Conservation (phyloP, 169 alveolate genomes). For the Plasmodium vinckei region DNA sequence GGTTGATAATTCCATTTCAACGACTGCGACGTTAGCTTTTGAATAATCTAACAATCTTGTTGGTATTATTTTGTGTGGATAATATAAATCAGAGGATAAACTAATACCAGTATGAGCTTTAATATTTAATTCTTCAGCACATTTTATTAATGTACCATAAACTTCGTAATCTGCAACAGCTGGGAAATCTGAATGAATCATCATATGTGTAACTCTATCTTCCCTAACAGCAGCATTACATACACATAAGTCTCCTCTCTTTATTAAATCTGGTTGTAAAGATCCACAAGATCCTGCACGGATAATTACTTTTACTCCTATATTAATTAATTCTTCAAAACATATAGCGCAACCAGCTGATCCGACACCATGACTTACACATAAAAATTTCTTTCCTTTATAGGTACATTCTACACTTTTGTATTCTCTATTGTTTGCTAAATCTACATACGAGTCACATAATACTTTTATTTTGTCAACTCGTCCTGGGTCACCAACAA, state of each 20-base stretch:
- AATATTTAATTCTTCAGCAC: slow-evolving; percentile 58
- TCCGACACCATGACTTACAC: slow-evolving; percentile 78
- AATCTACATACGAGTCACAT: slow-evolving; percentile 76
- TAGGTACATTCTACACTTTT: slow-evolving; percentile 63
- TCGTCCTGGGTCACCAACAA: slow-evolving; percentile 79
- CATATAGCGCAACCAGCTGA: slow-evolving; percentile 77
- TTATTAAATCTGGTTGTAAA: slow-evolving; percentile 64
- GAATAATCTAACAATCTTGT: slow-evolving; percentile 51
- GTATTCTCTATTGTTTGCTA: slow-evolving; percentile 74
- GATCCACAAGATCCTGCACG: slow-evolving; percentile 79
- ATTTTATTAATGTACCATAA: slow-evolving; percentile 34
- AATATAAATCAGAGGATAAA: slow-evolving; percentile 65
- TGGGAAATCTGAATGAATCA: slow-evolving; percentile 68
- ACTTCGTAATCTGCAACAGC: slow-evolving; percentile 78
- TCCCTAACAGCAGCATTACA: slow-evolving; percentile 77
- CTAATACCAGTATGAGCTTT: slow-evolving; percentile 60
- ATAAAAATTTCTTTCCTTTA: slow-evolving; percentile 72
- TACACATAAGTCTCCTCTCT: slow-evolving; percentile 75
- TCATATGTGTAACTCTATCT: slow-evolving; percentile 76
- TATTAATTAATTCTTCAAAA: slow-evolving; percentile 72
- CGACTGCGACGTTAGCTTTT: slow-evolving; percentile 75
- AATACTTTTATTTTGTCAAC: slow-evolving; percentile 58
- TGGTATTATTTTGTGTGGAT: slow-evolving; percentile 52
- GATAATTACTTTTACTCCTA: slow-evolving; percentile 74
- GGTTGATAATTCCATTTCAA: slow-evolving; percentile 76